These are phyloP conservation scores for Beta vulgaris DNA, from an alignment of 148 eudicot species.

Conservation along the genomic window DNA sequence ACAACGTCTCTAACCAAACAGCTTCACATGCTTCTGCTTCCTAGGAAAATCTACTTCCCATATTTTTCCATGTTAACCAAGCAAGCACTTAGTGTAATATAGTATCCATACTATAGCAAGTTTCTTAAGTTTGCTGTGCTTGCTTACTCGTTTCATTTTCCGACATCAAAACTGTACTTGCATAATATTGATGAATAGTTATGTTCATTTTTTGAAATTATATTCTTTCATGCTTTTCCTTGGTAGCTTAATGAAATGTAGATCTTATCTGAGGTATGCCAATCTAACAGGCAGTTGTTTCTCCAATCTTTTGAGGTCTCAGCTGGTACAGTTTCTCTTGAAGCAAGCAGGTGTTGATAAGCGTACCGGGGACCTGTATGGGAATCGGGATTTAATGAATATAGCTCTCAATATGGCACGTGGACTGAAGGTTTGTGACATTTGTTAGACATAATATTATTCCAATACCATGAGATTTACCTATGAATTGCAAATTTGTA, in stretches of 20 bases:
- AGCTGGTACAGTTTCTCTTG: conserved; percentile 92
- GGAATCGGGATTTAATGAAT: conserved; percentile 83
- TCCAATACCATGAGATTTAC: conserved; percentile 20
- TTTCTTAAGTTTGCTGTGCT: not conserved
- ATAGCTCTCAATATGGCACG: conserved; percentile 99
- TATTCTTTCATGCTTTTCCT: not conserved
- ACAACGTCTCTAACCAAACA: no score
- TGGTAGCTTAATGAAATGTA: not conserved
- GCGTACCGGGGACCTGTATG: conserved; percentile 89
- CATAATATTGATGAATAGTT: not conserved
- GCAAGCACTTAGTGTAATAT: no score
- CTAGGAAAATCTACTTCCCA: no score
- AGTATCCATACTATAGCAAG: no score
- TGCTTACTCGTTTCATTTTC: not conserved
- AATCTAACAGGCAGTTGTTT: conserved; percentile 22
- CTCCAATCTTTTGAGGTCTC: conserved; percentile 30
- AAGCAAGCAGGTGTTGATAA: conserved; percentile 97
- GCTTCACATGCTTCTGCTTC: no score
- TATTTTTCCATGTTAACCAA: no score
- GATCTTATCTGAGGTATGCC: not conserved
- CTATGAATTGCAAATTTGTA: conserved; percentile 27
- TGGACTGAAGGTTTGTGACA: conserved; percentile 71
- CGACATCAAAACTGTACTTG: not conserved
- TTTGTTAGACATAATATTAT: not conserved
- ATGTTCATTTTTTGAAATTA: not conserved